These are phyloP conservation scores for Pleomassaria siparia DNA, from an alignment of 2,329 filamentous ascomycete species.

Conservation along the genomic window DNA sequence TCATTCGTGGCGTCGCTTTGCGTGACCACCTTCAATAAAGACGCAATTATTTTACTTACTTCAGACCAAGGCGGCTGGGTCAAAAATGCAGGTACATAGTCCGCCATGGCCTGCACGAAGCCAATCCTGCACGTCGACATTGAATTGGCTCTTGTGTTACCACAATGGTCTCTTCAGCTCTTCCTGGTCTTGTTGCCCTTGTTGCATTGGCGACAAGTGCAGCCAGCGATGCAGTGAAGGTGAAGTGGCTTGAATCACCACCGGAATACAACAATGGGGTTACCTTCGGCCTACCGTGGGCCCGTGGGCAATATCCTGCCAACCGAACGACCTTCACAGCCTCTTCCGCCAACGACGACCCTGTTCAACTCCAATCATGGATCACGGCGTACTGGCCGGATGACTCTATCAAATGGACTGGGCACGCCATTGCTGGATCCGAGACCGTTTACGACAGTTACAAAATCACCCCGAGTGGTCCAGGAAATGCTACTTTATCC, in stretches of 20 bases:
- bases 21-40: background rate
- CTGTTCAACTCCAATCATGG: constrained; percentile 54
- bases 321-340: constrained; percentile 38
- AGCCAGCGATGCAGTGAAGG: constrained; percentile 19
- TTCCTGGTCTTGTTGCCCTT: background rate
- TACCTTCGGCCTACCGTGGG: constrained; percentile 46
- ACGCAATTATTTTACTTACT: background rate
- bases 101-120: background rate
- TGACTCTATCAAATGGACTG: constrained; percentile 64
- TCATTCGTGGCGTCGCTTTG: background rate
- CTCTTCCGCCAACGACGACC: constrained; percentile 22
- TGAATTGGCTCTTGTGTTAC: too few species aligned
- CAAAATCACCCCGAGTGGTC: constrained; percentile 41
- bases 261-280: constrained; percentile 34
- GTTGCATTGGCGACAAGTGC: background rate
- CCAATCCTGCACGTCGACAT: background rate
- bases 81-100: background rate
- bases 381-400: constrained; percentile 62
- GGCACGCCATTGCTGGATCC: constrained; percentile 55
- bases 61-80: background rate
- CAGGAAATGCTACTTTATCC: constrained; percentile 17
- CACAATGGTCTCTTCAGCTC: background rate
- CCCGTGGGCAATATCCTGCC: constrained; percentile 39
- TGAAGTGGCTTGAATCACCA: constrained; percentile 34
- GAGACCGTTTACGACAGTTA: constrained; percentile 48